Evolutionary conservation across 1,284 basidiomycete species (phyloP), one percentile per base, ranked within the genome.

Genomic region (Ganoderma lucidum): DNA sequence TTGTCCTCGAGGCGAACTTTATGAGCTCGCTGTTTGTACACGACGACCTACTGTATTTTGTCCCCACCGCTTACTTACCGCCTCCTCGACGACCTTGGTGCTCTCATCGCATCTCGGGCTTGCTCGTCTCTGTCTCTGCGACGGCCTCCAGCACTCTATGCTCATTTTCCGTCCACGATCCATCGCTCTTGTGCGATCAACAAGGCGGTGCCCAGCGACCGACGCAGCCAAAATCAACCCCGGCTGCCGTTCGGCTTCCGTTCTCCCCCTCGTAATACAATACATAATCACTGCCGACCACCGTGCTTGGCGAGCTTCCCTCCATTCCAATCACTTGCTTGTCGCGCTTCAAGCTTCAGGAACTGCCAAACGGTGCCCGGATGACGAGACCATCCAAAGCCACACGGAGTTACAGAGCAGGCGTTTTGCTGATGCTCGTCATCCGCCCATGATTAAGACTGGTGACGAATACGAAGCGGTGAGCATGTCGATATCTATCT

Each of bases 11-110:
- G 12, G 0, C 5, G 10, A 30, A 48, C 51, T 53, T 53, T 28
- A 30, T 23, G 45, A 10, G 45, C 45, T n/a, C 48, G 48, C 48
- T 55, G 53, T 55, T 32, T 55, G 30, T 4, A 53, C 23, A 53
- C 51, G 30, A 53, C 30, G 28, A 15, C 23, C 51, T 23, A 23
- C 23, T 23, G 23, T 23, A 53, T 9, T 9, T 53, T 23, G 45
- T 48, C 45, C 9, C 45, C 45, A 48, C 23, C 10, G 3, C 35
- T 35, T 35, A 3, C 35, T 35, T 35, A 3, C 35, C 35, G 42
- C 23, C 10, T 51, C 48, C 30, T 55, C 53, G 53, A 55, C 53
- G 53, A 19, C 53, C 53, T 55, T 55, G 53, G 53, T 55, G 6
- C 30, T 55, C 28, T 32, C 28, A n/a, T 28, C 9, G 10, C 5